phyloP scores from a whole-genome alignment of 352 stramenopile species.

The Phytophthora cryptogea region DNA sequence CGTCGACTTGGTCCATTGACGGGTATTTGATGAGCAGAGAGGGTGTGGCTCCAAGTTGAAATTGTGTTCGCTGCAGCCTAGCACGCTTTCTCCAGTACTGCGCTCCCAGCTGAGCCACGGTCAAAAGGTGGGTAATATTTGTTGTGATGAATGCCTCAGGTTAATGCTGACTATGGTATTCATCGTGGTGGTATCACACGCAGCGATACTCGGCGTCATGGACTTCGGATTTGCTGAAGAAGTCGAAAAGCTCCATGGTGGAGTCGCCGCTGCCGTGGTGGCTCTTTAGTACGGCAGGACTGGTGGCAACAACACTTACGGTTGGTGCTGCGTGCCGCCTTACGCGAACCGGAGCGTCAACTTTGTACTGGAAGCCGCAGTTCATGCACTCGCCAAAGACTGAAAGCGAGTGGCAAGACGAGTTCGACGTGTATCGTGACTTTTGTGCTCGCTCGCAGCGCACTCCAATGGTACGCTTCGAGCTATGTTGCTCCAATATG shows the following conservation, averaged over 20 bases:
- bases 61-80: slow-evolving; percentile 9
- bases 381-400: slow-evolving; percentile 83
- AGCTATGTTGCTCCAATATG: not conserved
- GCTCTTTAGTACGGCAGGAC: slow-evolving; percentile 90
- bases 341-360: slow-evolving; percentile 94
- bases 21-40: slow-evolving; percentile 12
- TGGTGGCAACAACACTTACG: slow-evolving; percentile 95
- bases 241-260: slow-evolving; percentile 42
- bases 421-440: slow-evolving; percentile 95
- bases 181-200: not conserved
- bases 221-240: slow-evolving; percentile 32
- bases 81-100: not conserved
- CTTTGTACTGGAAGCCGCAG: slow-evolving; percentile 95
- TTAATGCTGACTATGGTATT: not conserved
- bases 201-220: slow-evolving; percentile 36
- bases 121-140: slow-evolving; percentile 20
- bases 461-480: slow-evolving; percentile 50
- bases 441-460: slow-evolving; percentile 95
- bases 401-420: slow-evolving; percentile 89
- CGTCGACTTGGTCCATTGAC: slow-evolving; percentile 1
- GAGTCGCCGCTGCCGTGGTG: slow-evolving; percentile 84
- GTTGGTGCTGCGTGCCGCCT: slow-evolving; percentile 95
- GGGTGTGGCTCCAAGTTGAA: slow-evolving; percentile 3
- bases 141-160: not conserved
- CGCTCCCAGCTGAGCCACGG: slow-evolving; percentile 11